Conservation (phyloP, 176 grass and related monocot species). For the Carex myosuroides region DNA sequence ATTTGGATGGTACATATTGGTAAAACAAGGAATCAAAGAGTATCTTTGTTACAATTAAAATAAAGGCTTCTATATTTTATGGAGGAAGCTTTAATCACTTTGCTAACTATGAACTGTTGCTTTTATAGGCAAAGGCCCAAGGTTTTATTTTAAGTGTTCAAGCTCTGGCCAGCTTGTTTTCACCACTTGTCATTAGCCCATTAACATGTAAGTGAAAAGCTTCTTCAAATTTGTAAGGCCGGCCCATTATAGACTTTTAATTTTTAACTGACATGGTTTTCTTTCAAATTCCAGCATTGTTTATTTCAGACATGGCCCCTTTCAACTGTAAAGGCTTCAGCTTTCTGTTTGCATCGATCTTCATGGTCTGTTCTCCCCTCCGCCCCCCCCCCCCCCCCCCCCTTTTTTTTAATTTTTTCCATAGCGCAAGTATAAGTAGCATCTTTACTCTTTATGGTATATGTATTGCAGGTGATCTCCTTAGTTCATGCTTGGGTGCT, state of each 20-base stretch:
- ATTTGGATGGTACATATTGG: background rate
- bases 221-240: background rate
- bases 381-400: background rate
- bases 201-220: constrained; percentile 55
- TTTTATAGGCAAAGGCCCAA: constrained; percentile 64
- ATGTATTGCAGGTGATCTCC: constrained; percentile 43
- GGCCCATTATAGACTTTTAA: background rate
- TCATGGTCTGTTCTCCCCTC: constrained; percentile 35
- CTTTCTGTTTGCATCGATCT: constrained; percentile 57
- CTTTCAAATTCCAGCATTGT: constrained; percentile 46
- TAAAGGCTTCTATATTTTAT: background rate
- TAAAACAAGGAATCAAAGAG: background rate
- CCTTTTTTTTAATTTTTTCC: background rate
- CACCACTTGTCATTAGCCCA: constrained; percentile 76
- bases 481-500: constrained; percentile 49
- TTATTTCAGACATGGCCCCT: constrained; percentile 60
- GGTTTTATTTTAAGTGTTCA: constrained; percentile 52
- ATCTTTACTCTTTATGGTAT: background rate
- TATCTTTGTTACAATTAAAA: background rate
- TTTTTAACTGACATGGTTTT: background rate
- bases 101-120: background rate
- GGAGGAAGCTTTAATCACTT: background rate
- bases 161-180: constrained; percentile 48
- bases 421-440: background rate
- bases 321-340: constrained; percentile 74